Conservation (phyloP, 2,329 filamentous ascomycete species). For the Parafenestella ontariensis region DNA sequence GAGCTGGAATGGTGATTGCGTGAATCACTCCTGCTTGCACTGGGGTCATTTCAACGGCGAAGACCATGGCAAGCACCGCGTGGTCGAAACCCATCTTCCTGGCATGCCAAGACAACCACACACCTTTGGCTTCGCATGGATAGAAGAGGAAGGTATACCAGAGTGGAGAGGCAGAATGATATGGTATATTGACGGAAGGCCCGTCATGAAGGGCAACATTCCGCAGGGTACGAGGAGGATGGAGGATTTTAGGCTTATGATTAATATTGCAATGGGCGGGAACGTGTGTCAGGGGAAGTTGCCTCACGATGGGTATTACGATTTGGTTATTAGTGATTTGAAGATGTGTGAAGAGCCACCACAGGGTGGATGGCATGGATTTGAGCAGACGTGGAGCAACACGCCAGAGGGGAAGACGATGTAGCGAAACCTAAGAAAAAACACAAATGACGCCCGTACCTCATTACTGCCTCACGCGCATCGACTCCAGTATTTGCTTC, state of each 20-base stretch:
- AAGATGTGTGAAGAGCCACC: slow-evolving; percentile 62
- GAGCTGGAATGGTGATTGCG: slow-evolving; percentile 65
- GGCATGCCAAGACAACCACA: slow-evolving; percentile 58
- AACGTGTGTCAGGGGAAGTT: slow-evolving; percentile 63
- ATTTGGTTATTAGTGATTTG: slow-evolving; percentile 62
- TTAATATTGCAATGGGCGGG: slow-evolving; percentile 69
- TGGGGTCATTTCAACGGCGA: slow-evolving; percentile 64
- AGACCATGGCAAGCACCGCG: slow-evolving; percentile 65
- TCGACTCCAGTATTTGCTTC: not conserved
- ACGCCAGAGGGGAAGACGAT: slow-evolving; percentile 43
- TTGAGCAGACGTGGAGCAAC: slow-evolving; percentile 59
- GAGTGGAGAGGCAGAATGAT: slow-evolving; percentile 58
- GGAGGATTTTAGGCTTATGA: slow-evolving; percentile 63
- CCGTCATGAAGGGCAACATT: slow-evolving; percentile 64
- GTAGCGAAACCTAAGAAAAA: slow-evolving; percentile 11
- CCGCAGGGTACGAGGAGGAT: slow-evolving; percentile 62
- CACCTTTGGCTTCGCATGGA: slow-evolving; percentile 65
- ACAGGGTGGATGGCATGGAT: slow-evolving; percentile 62
- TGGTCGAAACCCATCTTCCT: slow-evolving; percentile 59
- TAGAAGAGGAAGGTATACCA: slow-evolving; percentile 53
- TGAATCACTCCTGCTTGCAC: slow-evolving; percentile 65
- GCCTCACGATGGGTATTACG: slow-evolving; percentile 62
- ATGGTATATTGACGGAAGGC: slow-evolving; percentile 66
- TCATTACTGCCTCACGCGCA: not conserved
- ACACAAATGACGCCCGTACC: not conserved